These are phyloP conservation scores for Parasarocladium wereldwijsianum DNA, from an alignment of 2,329 filamentous ascomycete species.

Conservation along the genomic window DNA sequence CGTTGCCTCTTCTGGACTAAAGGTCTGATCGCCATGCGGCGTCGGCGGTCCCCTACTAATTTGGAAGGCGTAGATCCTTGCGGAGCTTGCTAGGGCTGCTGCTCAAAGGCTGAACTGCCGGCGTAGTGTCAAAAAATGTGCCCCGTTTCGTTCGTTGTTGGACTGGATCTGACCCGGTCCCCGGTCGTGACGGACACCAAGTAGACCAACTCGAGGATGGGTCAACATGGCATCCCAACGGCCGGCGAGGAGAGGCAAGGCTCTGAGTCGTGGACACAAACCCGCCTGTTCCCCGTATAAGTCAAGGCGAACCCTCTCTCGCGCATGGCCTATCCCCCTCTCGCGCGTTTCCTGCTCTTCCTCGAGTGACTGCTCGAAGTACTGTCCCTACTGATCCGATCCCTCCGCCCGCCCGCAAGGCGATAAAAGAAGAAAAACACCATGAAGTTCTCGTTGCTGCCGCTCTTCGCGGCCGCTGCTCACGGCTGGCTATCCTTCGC, in stretches of 20 bases:
- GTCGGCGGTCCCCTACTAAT: background rate
- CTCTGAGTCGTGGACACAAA: too few species aligned
- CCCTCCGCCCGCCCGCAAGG: background rate
- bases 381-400: too few species aligned
- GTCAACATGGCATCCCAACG: too few species aligned
- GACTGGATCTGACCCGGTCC: too few species aligned
- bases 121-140: background rate
- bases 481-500: too few species aligned
- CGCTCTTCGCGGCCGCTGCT: background rate
- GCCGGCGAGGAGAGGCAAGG: too few species aligned
- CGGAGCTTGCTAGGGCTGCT: background rate
- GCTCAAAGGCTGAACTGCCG: background rate
- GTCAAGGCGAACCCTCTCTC: too few species aligned
- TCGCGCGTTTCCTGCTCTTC: background rate
- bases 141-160: background rate
- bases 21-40: background rate
- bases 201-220: too few species aligned
- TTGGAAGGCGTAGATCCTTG: background rate
- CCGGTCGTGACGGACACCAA: too few species aligned
- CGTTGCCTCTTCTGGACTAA: constrained; percentile 1
- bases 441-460: constrained; percentile 1
- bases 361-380: too few species aligned
- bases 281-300: too few species aligned
- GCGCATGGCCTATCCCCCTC: too few species aligned
- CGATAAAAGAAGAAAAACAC: background rate